phyloP scores from a whole-genome alignment of 23 red algal genomes.

The Gracilaria vermiculophylla region DNA sequence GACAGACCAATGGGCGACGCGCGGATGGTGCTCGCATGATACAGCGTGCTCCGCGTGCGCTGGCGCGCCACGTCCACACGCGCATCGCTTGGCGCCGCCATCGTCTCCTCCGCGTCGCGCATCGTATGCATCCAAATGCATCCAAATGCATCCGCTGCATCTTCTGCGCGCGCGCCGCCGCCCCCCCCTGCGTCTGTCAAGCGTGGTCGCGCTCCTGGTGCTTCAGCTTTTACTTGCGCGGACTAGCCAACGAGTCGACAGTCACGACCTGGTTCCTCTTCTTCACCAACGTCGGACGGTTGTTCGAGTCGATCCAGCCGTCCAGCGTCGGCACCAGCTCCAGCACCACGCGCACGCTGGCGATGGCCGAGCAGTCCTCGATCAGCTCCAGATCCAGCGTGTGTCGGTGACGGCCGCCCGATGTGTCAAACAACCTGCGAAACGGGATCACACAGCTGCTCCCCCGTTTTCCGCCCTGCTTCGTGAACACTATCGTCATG shows the following conservation, averaged over 20 bases:
- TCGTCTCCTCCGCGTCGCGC: no score
- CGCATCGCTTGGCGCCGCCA: no score
- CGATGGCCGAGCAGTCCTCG: neutral
- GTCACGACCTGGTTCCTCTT: neutral
- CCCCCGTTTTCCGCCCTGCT: neutral
- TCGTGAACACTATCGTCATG: constrained; percentile 61
- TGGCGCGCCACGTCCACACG: neutral
- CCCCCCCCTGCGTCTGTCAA: no score
- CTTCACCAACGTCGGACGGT: neutral
- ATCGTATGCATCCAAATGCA: no score
- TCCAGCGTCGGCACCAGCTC: constrained; percentile 31
- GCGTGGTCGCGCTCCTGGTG: no score
- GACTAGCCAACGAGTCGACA: neutral
- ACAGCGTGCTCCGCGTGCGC: neutral
- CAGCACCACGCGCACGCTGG: constrained; percentile 11
- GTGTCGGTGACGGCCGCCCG: neutral
- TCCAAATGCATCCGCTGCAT: no score
- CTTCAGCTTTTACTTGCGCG: no score
- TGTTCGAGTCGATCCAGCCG: constrained; percentile 18
- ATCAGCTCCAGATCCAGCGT: constrained; percentile 17
- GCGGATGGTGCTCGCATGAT: neutral
- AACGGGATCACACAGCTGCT: constrained; percentile 39
- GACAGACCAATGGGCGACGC: neutral
- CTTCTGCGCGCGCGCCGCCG: no score
- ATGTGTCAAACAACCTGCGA: neutral